Evolutionary conservation across 495 filamentous ascomycete species (phyloP), one percentile per base, ranked within the genome.

Genomic region (Apodospora peruviana): DNA sequence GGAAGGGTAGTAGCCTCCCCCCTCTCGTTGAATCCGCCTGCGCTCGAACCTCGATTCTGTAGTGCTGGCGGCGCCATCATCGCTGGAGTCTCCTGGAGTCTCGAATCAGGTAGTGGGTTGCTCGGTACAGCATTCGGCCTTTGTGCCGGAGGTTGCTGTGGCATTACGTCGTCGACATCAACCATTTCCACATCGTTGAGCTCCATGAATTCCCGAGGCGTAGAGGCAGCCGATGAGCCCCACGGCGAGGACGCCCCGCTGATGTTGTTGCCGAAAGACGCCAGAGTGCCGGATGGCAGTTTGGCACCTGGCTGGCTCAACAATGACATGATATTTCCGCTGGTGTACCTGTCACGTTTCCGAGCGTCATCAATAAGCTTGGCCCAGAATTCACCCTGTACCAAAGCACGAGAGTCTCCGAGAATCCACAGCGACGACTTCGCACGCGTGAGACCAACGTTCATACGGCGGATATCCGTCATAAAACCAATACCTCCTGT

Each of bases 381-480:
- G 42, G 76, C 80, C 93, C 93, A 98, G 67, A 86, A 95, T 57
- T 93, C 82, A 24, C 93, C 94, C 55, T 94, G 86, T 5, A 84
- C 70, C 21, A 98, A 73, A 22, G 89, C 85, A 32, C 83, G 75
- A 1, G 94, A 91, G 60, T 96, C 93, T 49, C 93, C 93, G 14
- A 98, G 76, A 50, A 98, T 90, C 84, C 90, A 98, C 21, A 98
- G 76, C 2, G 90, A 96, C 12, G 87, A 94, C 60, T 95, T 96
- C 10, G 93, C 94, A 74, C 93, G 82, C 7, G 93, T 98, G 37
- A 98, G 73, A 71, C 93, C 93, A 60, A 98, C 93, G 70, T 98
- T 98, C 93, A 98, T 98, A 80, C 93, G 93, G 43, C 93, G 83
- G 60, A 98, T 95, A 70, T 98, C 93, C 38, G 86, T 83, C 76